Conservation (phyloP, 129 eudicot species). For the Flaveria ramosissima region DNA sequence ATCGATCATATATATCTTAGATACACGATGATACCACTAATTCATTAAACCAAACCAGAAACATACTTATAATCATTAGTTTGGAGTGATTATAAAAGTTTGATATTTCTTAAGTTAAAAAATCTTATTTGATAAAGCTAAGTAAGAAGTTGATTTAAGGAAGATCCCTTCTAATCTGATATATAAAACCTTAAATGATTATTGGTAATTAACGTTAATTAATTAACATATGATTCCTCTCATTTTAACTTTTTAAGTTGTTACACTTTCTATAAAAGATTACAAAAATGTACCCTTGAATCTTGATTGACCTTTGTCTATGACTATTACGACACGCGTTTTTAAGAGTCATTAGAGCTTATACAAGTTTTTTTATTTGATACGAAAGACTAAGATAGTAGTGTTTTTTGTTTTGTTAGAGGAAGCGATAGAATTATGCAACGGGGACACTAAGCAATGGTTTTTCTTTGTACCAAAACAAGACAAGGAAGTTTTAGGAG, state of each 20-base stretch:
- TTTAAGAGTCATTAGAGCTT: not conserved
- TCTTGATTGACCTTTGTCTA: not conserved
- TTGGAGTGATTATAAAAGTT: too few relatives aligned
- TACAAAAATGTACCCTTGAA: not conserved
- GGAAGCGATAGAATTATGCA: conserved; percentile 51
- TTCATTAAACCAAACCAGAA: too few relatives aligned
- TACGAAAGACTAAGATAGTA: not conserved
- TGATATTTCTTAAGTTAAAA: not conserved
- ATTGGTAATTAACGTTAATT: not conserved
- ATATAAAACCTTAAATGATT: not conserved
- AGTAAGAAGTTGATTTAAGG: not conserved
- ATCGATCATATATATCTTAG: too few relatives aligned
- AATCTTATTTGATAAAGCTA: not conserved
- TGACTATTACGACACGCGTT: not conserved
- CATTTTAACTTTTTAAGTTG: not conserved
- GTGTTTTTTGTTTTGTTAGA: conserved; percentile 23
- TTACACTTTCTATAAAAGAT: not conserved
- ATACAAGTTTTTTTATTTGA: not conserved
- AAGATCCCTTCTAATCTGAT: not conserved
- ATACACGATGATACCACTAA: too few relatives aligned
- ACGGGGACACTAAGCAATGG: conserved; percentile 65
- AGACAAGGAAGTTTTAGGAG: conserved; percentile 68
- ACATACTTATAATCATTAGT: too few relatives aligned
- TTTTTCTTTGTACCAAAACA: conserved; percentile 69
- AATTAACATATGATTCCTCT: not conserved